Base-by-base conservation (phyloP, 495 filamentous ascomycete species). In the Penicillium cinerascens region DNA sequence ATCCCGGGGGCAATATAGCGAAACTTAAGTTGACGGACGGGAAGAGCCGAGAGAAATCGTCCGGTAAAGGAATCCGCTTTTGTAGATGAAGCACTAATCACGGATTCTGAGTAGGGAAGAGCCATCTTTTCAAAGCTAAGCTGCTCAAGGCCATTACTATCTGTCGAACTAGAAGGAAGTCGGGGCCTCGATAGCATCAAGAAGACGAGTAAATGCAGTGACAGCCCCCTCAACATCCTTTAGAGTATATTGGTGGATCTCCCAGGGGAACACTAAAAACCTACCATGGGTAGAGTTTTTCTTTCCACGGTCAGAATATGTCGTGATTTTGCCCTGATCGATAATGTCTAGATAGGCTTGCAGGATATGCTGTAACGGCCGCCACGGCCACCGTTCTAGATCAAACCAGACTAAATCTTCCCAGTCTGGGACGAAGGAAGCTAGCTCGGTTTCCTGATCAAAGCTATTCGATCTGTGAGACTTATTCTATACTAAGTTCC, bases 171-270 rank as follows among this genome's bases (percentile, higher is more conserved):
- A 20, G 50, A 39, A 4, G 22, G 50, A 21, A 50, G 37, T 49
- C 50, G n/a, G 41, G 29, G 3, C 1, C 43, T 58, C 55, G 35
- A 58, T 58, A 22, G 55, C 46, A 47, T 58, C 42, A 35, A 58
- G 49, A 38, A 58, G 50, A 13, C 47, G 42, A 15, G 42, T 58
- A 50, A 52, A 5, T 41, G 15, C 33, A 50, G n/a, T 18, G 27
- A 58, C 17, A 22, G 55, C 42, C 38, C 22, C 51, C n/a, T 58
- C 27, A 36, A 54, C 11, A 47, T 58, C 55, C 15, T 18, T 6
- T 18, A 22, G 42, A 6, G 42, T 50, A 37, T 55, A 45, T 37
- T 46, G 46, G 16, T 49, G 35, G 22, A 42, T 47, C 41, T 58
- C 50, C 55, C 26, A 53, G 10, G 50, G 46, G 21, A 58, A 53